Evolutionary conservation across 106 monocot species (phyloP).

Genomic region (Gastrodia elata): DNA sequence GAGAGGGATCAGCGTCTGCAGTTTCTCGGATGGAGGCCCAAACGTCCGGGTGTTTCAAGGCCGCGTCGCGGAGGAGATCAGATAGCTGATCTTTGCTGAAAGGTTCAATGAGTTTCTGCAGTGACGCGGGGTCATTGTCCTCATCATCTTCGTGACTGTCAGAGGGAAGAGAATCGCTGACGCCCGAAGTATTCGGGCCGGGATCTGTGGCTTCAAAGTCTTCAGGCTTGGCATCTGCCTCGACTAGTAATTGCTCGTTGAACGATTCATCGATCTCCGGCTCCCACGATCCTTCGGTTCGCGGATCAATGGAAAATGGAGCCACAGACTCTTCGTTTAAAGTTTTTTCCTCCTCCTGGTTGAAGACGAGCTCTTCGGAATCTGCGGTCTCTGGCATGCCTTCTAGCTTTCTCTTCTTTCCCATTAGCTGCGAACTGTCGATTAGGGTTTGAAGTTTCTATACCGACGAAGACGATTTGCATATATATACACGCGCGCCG

Average conservation of each 20-base stretch:
- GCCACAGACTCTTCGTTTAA: not conserved
- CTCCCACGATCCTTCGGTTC: not conserved
- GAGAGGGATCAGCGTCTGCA: conserved; percentile 55
- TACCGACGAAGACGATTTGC: no score
- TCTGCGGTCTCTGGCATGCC: not conserved
- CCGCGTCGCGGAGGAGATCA: conserved; percentile 53
- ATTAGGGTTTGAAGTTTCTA: not conserved
- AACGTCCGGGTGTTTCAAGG: conserved; percentile 24
- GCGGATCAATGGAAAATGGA: not conserved
- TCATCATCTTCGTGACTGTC: conserved; percentile 11
- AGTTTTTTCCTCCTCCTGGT: conserved; percentile 7
- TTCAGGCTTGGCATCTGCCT: conserved; percentile 6
- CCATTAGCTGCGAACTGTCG: conserved; percentile 13
- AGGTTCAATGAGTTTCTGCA: conserved; percentile 52
- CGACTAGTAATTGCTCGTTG: conserved; percentile 1
- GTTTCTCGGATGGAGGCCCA: conserved; percentile 21
- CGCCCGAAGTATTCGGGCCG: not conserved
- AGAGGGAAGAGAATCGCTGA: not conserved
- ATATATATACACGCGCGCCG: no score
- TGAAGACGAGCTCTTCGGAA: not conserved
- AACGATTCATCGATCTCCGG: not conserved
- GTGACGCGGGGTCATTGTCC: conserved; percentile 29
- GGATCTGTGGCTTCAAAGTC: not conserved
- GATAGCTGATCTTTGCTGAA: conserved; percentile 70
- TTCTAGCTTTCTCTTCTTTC: conserved; percentile 29